Evolutionary conservation across 768 basidiomycete species (phyloP), one percentile per base, ranked within the genome.

Genomic region (Glaciozyma antarctica): DNA sequence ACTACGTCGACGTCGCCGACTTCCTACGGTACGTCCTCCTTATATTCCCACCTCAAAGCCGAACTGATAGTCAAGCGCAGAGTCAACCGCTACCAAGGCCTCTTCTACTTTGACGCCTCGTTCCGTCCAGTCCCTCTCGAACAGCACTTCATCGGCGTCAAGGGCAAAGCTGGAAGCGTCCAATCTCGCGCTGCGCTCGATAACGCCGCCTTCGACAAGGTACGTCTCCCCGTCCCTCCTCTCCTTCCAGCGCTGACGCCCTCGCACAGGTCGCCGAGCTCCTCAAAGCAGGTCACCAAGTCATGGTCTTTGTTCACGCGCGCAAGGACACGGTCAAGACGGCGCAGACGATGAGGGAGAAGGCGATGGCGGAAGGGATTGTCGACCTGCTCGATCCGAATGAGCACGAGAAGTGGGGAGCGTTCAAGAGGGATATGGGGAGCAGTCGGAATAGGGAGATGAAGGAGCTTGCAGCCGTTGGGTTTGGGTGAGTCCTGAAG

Each of bases 261-360:
- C 1, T 21, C 43, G 8, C 24, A 7, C 64, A 77, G 78, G 91
- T 98, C 24, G 82, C 86, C 5, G 87, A 88, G 43, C 80, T 98
- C 9, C 88, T 98, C 34, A 81, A 78, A n/a, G 83, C 85, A 71
- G 95, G 93, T 4, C 95, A 99, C 78, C 95, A 98, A 76, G 91
- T 95, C 66, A 98, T 99, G 93, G 93, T 99, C 0, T 99, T 99
- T 73, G 95, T 99, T 13, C 95, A 99, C 76, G 90, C 95, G 19
- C 83, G 95, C 38, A 98, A 95, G 78, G 95, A 98, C 74, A 99
- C 95, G 0, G 95, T 98, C 60, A 95, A 94, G 75, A 84, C 88
- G 1, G 93, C 93, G 0, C 79, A 85, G 73, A 83, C 81, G 15
- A 80, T 99, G 30, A 84, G 84, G 63, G 95, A 98, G 66, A 80